Conservation (phyloP, 352 stramenopile genomes). For the Globisporangium spiculum region DNA sequence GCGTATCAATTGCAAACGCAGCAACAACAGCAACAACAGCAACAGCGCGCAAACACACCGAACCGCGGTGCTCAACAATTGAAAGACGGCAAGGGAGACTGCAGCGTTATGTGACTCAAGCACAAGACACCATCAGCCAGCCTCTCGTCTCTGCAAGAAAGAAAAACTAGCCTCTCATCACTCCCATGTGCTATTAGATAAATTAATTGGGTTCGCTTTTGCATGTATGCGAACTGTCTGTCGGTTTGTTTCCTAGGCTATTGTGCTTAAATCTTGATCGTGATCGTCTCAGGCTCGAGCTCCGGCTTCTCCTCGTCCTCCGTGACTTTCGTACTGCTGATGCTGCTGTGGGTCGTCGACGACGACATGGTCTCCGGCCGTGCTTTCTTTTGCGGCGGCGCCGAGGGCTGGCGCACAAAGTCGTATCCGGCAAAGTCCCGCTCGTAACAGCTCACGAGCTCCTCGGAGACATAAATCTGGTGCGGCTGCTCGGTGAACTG, state of each 20-base stretch:
- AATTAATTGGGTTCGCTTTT: slow-evolving; percentile 16
- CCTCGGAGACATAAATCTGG: slow-evolving; percentile 71
- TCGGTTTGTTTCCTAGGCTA: slow-evolving; percentile 15
- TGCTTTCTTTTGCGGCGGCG: slow-evolving; percentile 3
- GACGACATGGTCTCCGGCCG: not conserved
- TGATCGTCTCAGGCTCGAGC: slow-evolving; percentile 44
- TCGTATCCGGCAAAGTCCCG: slow-evolving; percentile 85
- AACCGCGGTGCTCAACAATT: not conserved
- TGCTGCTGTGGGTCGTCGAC: slow-evolving; percentile 14
- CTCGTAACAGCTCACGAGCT: slow-evolving; percentile 61
- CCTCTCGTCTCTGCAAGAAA: not conserved
- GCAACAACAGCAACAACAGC: slow-evolving; percentile 29
- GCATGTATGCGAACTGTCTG: not conserved
- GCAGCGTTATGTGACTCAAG: slow-evolving; percentile 40
- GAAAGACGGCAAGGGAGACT: slow-evolving; percentile 35
- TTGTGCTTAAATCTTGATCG: slow-evolving; percentile 56
- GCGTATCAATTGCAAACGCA: slow-evolving; percentile 39
- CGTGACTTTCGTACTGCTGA: slow-evolving; percentile 34
- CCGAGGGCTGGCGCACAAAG: slow-evolving; percentile 49
- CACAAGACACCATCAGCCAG: not conserved
- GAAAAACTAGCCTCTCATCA: not conserved
- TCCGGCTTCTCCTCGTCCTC: slow-evolving; percentile 53
- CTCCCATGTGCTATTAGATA: slow-evolving; percentile 10
- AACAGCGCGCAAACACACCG: slow-evolving; percentile 18
- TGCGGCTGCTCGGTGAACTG: slow-evolving; percentile 86